These are phyloP conservation scores for Lavandula angustifolia DNA, from an alignment of 257 asterid species.

Conservation along the genomic window DNA sequence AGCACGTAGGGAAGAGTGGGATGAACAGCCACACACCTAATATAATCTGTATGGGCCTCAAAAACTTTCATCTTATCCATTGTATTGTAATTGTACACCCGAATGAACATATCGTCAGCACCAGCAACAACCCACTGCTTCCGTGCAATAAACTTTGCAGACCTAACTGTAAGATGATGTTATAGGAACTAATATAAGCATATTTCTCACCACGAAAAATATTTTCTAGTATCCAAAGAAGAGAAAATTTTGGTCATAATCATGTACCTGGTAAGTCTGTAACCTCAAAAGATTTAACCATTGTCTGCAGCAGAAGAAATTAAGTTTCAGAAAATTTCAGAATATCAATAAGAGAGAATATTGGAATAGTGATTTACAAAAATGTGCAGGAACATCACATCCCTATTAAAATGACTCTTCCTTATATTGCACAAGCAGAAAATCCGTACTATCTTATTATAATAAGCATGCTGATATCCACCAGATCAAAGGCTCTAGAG, in stretches of 20 bases:
- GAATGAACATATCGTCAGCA: constrained; percentile 96
- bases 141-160: constrained; percentile 95
- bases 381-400: constrained; percentile 15
- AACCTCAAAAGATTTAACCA: constrained; percentile 90
- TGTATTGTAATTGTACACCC: constrained; percentile 93
- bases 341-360: constrained; percentile 11
- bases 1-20: constrained; percentile 93
- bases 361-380: constrained; percentile 11
- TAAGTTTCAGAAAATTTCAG: constrained; percentile 27
- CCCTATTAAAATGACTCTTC: constrained; percentile 19
- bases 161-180: constrained; percentile 68
- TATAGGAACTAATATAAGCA: constrained; percentile 31
- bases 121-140: constrained; percentile 99
- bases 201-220: neutral
- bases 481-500: constrained; percentile 1
- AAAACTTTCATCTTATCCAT: constrained; percentile 96
- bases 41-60: constrained; percentile 97
- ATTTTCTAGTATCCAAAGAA: constrained; percentile 23
- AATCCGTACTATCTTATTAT: neutral
- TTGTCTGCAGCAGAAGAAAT: constrained; percentile 62
- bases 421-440: neutral
- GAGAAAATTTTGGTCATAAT: constrained; percentile 25
- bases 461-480: constrained; percentile 12
- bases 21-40: constrained; percentile 97
- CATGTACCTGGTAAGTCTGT: constrained; percentile 91